These are phyloP conservation scores for Nematodospora anomalae DNA, from an alignment of 1,139 yeast genomes.

Conservation along the genomic window DNA sequence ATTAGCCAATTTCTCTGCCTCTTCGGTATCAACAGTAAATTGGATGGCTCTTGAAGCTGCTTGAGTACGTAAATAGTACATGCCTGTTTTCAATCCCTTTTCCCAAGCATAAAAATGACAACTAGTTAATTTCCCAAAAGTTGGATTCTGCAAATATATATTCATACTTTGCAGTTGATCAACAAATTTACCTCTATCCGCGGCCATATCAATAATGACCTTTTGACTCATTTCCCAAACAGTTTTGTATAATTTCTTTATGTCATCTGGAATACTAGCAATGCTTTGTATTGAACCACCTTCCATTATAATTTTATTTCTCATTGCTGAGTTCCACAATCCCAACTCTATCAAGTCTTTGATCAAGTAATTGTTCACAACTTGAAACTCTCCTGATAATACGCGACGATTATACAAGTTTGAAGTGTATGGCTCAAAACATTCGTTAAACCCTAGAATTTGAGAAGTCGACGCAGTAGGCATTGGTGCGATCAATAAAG, in stretches of 20 bases:
- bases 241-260: conserved; percentile 82
- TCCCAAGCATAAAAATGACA: conserved; percentile 99
- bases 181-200: conserved; percentile 88
- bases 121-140: conserved; percentile 91
- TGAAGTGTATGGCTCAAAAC: conserved; percentile 90
- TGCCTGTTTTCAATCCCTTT: conserved; percentile 95
- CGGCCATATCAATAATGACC: conserved; percentile 89
- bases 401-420: conserved; percentile 87
- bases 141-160: conserved; percentile 80
- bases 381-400: conserved; percentile 84
- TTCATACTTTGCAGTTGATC: conserved; percentile 95
- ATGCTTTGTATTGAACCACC: conserved; percentile 87
- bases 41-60: conserved; percentile 95
- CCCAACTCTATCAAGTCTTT: conserved; percentile 82
- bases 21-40: conserved; percentile 67
- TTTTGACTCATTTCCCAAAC: conserved; percentile 97
- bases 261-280: conserved; percentile 70
- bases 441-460: conserved; percentile 84
- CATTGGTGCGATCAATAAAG: conserved; percentile 87
- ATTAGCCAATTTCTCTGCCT: conserved; percentile 23
- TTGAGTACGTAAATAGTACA: conserved; percentile 94
- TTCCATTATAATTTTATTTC: conserved; percentile 72
- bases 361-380: conserved; percentile 79
- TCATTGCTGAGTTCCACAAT: conserved; percentile 78
- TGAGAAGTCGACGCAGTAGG: conserved; percentile 95